These are phyloP conservation scores for Penicillium sp. DNA, from an alignment of 2,329 filamentous ascomycete species.

Conservation along the genomic window DNA sequence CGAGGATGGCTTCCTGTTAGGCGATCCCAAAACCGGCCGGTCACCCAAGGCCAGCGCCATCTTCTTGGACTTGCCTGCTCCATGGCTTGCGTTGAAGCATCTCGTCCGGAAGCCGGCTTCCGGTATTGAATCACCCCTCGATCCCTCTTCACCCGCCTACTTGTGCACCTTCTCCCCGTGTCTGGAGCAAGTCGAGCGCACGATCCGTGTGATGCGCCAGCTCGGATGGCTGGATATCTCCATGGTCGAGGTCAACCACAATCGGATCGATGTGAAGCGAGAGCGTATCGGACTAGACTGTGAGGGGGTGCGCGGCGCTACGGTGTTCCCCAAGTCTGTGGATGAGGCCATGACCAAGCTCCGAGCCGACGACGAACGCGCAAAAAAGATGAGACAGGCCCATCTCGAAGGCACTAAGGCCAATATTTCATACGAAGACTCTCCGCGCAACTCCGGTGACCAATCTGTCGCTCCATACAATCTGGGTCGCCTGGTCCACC, in stretches of 20 bases:
- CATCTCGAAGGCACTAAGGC: slow-evolving; percentile 23
- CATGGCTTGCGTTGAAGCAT: slow-evolving; percentile 53
- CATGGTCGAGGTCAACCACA: slow-evolving; percentile 87
- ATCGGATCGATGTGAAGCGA: slow-evolving; percentile 76
- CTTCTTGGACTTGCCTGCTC: slow-evolving; percentile 55
- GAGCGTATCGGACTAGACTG: slow-evolving; percentile 75
- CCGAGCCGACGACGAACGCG: slow-evolving; percentile 70
- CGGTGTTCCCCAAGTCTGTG: slow-evolving; percentile 68
- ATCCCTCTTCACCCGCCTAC: slow-evolving; percentile 70
- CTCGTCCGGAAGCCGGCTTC: slow-evolving; percentile 43
- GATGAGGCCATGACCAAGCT: slow-evolving; percentile 75
- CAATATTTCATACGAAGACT: slow-evolving; percentile 28
- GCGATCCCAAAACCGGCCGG: slow-evolving; percentile 33
- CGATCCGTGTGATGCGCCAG: slow-evolving; percentile 75
- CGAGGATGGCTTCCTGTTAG: slow-evolving; percentile 49
- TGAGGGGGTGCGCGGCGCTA: slow-evolving; percentile 68
- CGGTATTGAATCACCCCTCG: slow-evolving; percentile 57
- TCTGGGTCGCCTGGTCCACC: slow-evolving; percentile 75
- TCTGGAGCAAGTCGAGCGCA: slow-evolving; percentile 91
- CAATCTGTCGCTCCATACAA: slow-evolving; percentile 60
- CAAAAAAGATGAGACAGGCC: slow-evolving; percentile 34
- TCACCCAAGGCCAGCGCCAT: slow-evolving; percentile 51
- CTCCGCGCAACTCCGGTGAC: not conserved
- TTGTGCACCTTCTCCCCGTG: slow-evolving; percentile 96
- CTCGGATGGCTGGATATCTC: slow-evolving; percentile 88